Conservation (phyloP, 495 filamentous ascomycete genomes). For the Massariosphaeria phaeospora region DNA sequence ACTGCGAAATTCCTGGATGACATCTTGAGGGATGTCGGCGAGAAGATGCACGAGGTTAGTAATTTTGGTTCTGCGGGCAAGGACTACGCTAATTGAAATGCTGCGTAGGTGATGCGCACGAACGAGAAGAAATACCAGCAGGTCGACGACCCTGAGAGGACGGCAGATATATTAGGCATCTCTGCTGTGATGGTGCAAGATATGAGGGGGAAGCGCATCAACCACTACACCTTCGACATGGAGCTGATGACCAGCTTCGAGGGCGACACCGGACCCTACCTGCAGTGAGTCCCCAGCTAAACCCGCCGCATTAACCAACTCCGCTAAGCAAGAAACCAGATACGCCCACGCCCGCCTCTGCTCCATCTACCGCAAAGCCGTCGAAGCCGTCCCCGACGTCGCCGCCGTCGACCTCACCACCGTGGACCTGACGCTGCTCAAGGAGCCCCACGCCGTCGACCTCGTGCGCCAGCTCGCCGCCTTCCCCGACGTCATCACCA, state of each 20-base stretch:
- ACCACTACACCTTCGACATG: constrained; percentile 64
- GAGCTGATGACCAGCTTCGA: constrained; percentile 66
- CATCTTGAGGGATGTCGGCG: constrained; percentile 58
- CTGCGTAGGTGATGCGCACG: constrained; percentile 63
- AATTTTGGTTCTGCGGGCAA: too few species aligned
- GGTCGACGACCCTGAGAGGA: constrained; percentile 55
- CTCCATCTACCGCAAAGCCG: constrained; percentile 47
- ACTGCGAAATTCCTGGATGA: constrained; percentile 68
- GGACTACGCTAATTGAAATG: too few species aligned
- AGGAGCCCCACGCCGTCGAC: constrained; percentile 53
- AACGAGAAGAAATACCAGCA: constrained; percentile 62
- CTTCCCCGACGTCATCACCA: constrained; percentile 60
- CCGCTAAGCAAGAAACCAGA: too few species aligned
- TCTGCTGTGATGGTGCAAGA: constrained; percentile 69
- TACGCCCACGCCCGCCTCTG: constrained; percentile 65
- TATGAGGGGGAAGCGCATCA: constrained; percentile 48
- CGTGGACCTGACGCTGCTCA: constrained; percentile 52
- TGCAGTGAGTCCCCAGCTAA: too few species aligned
- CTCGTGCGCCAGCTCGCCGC: constrained; percentile 56
- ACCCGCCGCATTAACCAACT: too few species aligned
- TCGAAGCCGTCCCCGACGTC: constrained; percentile 6
- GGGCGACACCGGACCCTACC: constrained; percentile 64
- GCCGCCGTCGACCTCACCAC: constrained; percentile 52
- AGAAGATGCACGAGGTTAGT: constrained; percentile 70
- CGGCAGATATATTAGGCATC: constrained; percentile 55